Evolutionary conservation across 2,329 filamentous ascomycete species (phyloP).

Genomic region (Fusarium pininemorale): DNA sequence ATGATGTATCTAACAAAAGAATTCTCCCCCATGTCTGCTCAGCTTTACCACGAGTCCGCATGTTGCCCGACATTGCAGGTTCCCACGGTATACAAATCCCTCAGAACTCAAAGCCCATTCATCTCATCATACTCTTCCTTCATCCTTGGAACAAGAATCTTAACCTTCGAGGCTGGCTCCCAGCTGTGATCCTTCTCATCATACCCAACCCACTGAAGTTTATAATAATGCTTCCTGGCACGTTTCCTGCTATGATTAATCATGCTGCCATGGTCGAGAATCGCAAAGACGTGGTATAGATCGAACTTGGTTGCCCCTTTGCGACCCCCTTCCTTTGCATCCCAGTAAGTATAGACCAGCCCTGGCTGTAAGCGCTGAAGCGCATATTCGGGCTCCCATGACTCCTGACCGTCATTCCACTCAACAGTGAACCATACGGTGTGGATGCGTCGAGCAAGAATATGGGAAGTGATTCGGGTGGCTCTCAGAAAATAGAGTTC

Average conservation of each 20-base stretch:
- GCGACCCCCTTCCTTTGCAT: neutral
- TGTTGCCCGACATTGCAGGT: too few species aligned
- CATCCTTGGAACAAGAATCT: neutral
- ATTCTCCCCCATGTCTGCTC: too few species aligned
- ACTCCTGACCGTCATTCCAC: neutral
- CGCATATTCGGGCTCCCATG: neutral
- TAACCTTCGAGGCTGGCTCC: neutral
- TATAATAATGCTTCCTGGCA: neutral
- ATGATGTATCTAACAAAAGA: neutral
- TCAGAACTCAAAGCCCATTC: neutral
- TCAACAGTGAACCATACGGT: neutral
- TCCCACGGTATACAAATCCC: too few species aligned
- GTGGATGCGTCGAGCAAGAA: neutral
- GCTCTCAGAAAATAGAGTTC: fast-evolving
- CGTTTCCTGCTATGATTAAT: neutral
- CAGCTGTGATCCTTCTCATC: neutral
- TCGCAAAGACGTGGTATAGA: neutral
- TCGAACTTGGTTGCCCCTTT: neutral
- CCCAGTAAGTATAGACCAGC: neutral
- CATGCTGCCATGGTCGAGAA: neutral
- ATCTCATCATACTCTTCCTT: neutral
- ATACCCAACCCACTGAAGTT: neutral
- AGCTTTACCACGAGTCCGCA: fast-evolving
- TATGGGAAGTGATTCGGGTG: fast-evolving
- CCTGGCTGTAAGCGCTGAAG: neutral